A percentile compares a stretch with the other conserved stretches of the same genome.
phyloP scores from a whole-genome alignment of 805 yeast genomes.

The Nakazawaea ishiwadae region DNA sequence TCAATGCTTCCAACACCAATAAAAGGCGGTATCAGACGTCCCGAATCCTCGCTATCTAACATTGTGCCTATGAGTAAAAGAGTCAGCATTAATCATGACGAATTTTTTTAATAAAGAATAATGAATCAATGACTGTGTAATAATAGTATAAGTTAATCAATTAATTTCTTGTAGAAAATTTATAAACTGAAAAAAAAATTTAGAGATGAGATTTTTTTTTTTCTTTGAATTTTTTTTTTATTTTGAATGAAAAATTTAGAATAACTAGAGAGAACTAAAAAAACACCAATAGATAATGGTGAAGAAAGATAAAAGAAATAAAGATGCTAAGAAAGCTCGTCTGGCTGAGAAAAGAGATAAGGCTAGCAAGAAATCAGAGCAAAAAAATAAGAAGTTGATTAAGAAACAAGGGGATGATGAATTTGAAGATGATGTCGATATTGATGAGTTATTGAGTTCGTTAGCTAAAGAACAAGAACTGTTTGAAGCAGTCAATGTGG shows the following conservation, averaged over 20 bases:
- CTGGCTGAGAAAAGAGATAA: slow-evolving; percentile 79
- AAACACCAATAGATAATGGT: slow-evolving; percentile 52
- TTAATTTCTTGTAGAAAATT: no score
- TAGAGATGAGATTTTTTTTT: no score
- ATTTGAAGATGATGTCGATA: slow-evolving; percentile 76
- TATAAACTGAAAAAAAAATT: no score
- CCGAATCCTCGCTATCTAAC: neutral
- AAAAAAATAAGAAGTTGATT: slow-evolving; percentile 68
- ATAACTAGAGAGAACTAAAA: neutral
- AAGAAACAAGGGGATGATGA: slow-evolving; percentile 76
- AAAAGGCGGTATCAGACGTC: neutral
- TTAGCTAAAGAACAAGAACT: slow-evolving; percentile 77
- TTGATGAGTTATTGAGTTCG: slow-evolving; percentile 76
- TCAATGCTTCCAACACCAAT: neutral
- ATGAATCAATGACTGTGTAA: no score
- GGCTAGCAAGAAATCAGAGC: slow-evolving; percentile 66
- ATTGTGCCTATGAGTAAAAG: neutral
- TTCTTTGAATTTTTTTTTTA: no score
- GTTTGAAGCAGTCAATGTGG: slow-evolving; percentile 66
- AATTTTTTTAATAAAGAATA: no score
- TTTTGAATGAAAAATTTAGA: neutral
- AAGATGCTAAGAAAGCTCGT: slow-evolving; percentile 88
- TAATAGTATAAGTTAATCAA: no score
- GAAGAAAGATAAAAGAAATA: slow-evolving; percentile 76
- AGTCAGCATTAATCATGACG: neutral